phyloP scores from a whole-genome alignment of 495 filamentous ascomycete genomes.

The Neurospora hispaniola region DNA sequence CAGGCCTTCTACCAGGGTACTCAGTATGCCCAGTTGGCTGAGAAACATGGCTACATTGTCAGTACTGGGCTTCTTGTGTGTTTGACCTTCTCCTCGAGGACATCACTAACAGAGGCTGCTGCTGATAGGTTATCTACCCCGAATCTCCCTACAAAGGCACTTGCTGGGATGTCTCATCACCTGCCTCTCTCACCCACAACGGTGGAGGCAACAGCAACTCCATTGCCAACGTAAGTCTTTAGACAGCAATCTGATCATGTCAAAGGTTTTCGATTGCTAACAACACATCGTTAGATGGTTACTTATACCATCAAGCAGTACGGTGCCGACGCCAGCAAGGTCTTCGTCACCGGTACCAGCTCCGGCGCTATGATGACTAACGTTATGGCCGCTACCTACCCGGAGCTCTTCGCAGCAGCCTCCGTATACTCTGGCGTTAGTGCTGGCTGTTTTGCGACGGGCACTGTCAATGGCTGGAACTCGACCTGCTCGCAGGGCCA shows the following conservation, averaged over 20 bases:
- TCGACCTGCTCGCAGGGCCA: slow-evolving; percentile 33
- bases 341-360: slow-evolving; percentile 43
- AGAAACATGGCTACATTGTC: slow-evolving; percentile 45
- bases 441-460: too few species aligned
- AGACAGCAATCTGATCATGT: not conserved
- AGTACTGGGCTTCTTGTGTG: too few species aligned
- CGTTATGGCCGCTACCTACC: slow-evolving; percentile 48
- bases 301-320: slow-evolving; percentile 39
- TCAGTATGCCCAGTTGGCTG: slow-evolving; percentile 38
- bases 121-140: slow-evolving; percentile 24
- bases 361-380: slow-evolving; percentile 44
- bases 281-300: slow-evolving; percentile 36
- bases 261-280: not conserved
- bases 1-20: slow-evolving; percentile 37
- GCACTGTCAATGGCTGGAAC: slow-evolving; percentile 34
- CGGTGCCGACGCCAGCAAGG: slow-evolving; percentile 34
- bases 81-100: too few species aligned
- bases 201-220: slow-evolving; percentile 48
- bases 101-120: too few species aligned
- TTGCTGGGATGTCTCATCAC: slow-evolving; percentile 53
- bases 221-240: slow-evolving; percentile 33
- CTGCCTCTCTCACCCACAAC: slow-evolving; percentile 41
- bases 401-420: slow-evolving; percentile 44
- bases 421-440: slow-evolving; percentile 32
- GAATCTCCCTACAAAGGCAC: slow-evolving; percentile 34